These are phyloP conservation scores for Pugionium cornutum DNA, from an alignment of 345 rosid species.

Conservation along the genomic window DNA sequence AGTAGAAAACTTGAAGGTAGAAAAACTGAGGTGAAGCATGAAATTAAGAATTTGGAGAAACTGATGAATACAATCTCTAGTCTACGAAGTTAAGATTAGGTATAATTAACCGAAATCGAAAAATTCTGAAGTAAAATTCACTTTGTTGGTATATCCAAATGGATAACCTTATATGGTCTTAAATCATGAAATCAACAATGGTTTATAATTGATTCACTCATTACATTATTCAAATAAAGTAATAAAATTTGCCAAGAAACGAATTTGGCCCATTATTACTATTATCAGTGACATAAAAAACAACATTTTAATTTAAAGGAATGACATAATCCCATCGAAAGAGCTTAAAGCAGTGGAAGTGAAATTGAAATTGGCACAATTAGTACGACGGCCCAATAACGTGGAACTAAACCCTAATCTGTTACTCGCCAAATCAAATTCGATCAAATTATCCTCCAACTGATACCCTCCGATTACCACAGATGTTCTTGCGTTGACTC, in stretches of 20 bases:
- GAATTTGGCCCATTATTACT: too few relatives aligned
- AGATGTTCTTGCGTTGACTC: constrained; percentile 55
- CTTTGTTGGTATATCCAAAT: too few relatives aligned
- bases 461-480: constrained; percentile 71
- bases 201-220: not conserved
- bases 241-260: not conserved
- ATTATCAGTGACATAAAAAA: not conserved
- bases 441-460: constrained; percentile 55
- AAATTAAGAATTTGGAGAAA: constrained; percentile 66
- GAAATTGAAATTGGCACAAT: constrained; percentile 71
- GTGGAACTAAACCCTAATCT: constrained; percentile 67
- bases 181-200: too few relatives aligned
- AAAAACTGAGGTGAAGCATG: constrained; percentile 69
- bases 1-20: constrained; percentile 55
- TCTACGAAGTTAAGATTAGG: constrained; percentile 36
- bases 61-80: constrained; percentile 56
- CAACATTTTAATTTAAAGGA: not conserved
- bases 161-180: too few relatives aligned
- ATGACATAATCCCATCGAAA: not conserved
- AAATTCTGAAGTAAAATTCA: too few relatives aligned
- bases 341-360: constrained; percentile 43
- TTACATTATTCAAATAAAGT: constrained; percentile 3
- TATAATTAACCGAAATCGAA: too few relatives aligned
- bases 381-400: constrained; percentile 50
- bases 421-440: constrained; percentile 61